Evolutionary conservation across 2,329 filamentous ascomycete species (phyloP).

Genomic region (Stenocarpella maydis): DNA sequence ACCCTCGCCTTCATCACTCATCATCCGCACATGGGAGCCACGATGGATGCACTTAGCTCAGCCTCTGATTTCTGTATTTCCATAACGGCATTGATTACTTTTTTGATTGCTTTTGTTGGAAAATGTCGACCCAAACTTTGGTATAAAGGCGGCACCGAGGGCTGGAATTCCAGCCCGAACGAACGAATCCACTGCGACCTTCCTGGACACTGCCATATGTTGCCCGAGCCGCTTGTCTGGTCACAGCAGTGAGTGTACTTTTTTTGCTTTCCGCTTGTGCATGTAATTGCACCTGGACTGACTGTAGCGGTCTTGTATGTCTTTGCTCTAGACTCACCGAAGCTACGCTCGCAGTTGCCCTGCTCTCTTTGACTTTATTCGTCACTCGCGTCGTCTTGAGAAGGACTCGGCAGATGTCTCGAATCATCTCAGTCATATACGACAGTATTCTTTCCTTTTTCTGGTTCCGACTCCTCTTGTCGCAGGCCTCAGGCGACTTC

Average conservation of each 20-base stretch:
- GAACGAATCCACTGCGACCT: not conserved
- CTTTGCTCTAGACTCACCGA: not conserved
- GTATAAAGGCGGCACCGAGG: not conserved
- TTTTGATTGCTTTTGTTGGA: not conserved
- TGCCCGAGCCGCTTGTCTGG: not conserved
- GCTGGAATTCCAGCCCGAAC: slow-evolving; percentile 9
- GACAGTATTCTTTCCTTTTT: slow-evolving; percentile 1
- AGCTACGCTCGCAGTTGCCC: not conserved
- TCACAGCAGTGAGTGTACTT: not conserved
- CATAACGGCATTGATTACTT: not conserved
- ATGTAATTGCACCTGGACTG: not conserved
- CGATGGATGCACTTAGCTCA: not conserved
- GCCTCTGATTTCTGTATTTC: slow-evolving; percentile 1
- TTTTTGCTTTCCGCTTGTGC: not conserved
- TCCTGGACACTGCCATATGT: not conserved
- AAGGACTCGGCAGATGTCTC: not conserved
- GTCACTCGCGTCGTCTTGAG: not conserved
- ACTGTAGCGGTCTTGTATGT: not conserved
- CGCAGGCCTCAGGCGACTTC: not conserved
- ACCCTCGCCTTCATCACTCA: not conserved
- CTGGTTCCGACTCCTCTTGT: not conserved
- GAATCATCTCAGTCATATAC: not conserved
- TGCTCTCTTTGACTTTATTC: not conserved
- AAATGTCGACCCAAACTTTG: not conserved
- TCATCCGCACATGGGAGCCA: slow-evolving; percentile 1